Conservation (phyloP, 257 asterid species). For the Henckelia pumila region DNA sequence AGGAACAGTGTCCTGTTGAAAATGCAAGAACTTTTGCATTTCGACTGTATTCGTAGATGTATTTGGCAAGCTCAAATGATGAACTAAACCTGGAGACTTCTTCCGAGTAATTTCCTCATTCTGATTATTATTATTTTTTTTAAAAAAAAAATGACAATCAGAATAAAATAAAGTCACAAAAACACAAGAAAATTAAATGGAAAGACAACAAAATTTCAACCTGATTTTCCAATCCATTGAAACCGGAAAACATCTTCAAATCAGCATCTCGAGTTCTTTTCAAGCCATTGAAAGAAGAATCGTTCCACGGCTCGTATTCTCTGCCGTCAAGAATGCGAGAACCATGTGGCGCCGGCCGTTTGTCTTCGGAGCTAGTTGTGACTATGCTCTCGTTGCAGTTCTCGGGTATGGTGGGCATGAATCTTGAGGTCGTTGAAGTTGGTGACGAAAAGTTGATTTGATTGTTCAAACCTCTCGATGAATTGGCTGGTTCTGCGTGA, state of each 20-base stretch:
- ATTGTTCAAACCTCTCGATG: slow-evolving; percentile 32
- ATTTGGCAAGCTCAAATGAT: slow-evolving; percentile 83
- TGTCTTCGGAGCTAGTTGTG: slow-evolving; percentile 19
- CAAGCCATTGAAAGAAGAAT: slow-evolving; percentile 39
- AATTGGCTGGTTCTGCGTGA: slow-evolving; percentile 31
- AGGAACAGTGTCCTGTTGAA: slow-evolving; percentile 58
- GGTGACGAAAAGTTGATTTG: slow-evolving; percentile 34
- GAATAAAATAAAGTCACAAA: slow-evolving; percentile 7
- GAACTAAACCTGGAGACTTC: slow-evolving; percentile 45
- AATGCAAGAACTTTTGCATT: slow-evolving; percentile 60
- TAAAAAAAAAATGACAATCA: slow-evolving; percentile 18
- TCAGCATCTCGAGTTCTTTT: slow-evolving; percentile 63
- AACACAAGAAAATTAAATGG: neutral
- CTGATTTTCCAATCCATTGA: slow-evolving; percentile 47
- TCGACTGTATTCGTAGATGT: slow-evolving; percentile 55
- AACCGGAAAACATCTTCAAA: slow-evolving; percentile 46
- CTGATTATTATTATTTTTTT: too few relatives aligned
- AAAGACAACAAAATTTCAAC: slow-evolving; percentile 26
- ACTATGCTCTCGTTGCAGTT: slow-evolving; percentile 26
- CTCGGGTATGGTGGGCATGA: slow-evolving; percentile 54
- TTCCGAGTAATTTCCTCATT: slow-evolving; percentile 45
- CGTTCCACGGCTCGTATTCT: slow-evolving; percentile 49
- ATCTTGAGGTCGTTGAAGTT: slow-evolving; percentile 35
- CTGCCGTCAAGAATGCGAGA: slow-evolving; percentile 17
- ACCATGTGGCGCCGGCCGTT: slow-evolving; percentile 15